Base-by-base conservation (phyloP, 2,329 filamentous ascomycete species). In the Fusarium clavum region DNA sequence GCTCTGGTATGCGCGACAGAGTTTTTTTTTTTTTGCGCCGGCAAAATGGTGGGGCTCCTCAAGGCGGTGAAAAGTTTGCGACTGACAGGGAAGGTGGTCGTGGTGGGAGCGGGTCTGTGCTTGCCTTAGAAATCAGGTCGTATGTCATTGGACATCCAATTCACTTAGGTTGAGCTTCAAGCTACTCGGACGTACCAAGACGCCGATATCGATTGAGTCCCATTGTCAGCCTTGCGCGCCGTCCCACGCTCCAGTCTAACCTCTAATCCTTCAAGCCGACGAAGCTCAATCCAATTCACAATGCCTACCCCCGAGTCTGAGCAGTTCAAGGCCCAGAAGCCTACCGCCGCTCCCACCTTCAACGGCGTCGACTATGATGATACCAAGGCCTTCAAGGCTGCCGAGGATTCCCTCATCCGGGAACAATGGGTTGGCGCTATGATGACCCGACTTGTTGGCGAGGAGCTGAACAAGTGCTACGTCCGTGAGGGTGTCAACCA, bases 361-460 rank as follows among this genome's bases (percentile, higher is more conserved):
- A 92, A 94, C 77, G 93, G 93, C 73, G 93, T 96, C 78, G 91
- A 95, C 84, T 96, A 91, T 84, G 91, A 94, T 73, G 92, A 96
- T 83, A 94, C 90, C 79, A 89, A 88, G 79, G 88, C 89, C 74
- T 85, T 96, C 79, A 96, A 95, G 85, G 90, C 90, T 67, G 93
- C 93, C 57, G 92, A 95, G 80, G 93, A 96, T 80, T 88, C 92
- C 71, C 87, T 96, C 61, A 88, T 96, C 75, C 87, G 92, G 69
- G 93, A 96, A 83, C 93, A 96, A 84, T 96, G 93, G 93, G 92
- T 96, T 64, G 90, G 89, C 79, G 90, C 91, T 79, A 96, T 96
- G 93, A 96, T 94, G 93, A 92, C 91, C 61, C 87, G 93, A 67
- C 83, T 96, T 69, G 92, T 96, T 58, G 85, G 92, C 70, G 91